Evolutionary conservation across 176 grass and related monocot species (phyloP), one percentile per base, ranked within the genome.

Genomic region (Ensete glaucum): DNA sequence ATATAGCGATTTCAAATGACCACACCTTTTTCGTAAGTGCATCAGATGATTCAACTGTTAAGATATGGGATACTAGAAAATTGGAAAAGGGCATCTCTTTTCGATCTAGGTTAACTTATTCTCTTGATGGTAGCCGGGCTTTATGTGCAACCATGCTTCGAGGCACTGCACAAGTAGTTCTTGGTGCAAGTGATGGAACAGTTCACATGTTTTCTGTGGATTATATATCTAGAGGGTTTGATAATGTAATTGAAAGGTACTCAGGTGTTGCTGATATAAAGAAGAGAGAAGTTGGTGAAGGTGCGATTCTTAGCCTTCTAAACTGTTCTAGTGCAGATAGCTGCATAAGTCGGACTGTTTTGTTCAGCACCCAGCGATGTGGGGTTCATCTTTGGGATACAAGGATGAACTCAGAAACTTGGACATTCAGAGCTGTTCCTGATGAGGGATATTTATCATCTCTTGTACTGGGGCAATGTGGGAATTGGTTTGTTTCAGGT

Each of bases 11-110:
- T 73, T 88, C 94, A 15, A 90, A 89, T 9, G 90, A 98, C 77
- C 86, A 91, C 22, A 77, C 84, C 69, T 93, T 93, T 79, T 93
- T 98, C 65, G 72, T 98, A 71, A 93, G 83, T 50, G 94, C 85
- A 79, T 98, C 94, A 5, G 90, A 98, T 43, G 94, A 98, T 73
- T 93, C 88, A 9, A 98, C 85, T 81, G 83, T 98, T 66, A 93
- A 88, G 84, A 91, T 98, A 82, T 98, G 94, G 94, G 94, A 98
- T 82, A 91, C 94, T 72, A 89, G 90, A 80, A 98, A 85, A 73
- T 82, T 98, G 82, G 94, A 98, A 85, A 98, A 93, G 81, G 94
- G 93, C 70, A 93, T 98, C 54, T 89, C 94, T 52, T 98, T 98
- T 80, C 90, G 90, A 80, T 98, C 94, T 49, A 91, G 94, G 73